Evolutionary conservation across 768 basidiomycete species (phyloP), one percentile per base, ranked within the genome.

Genomic region (Auricularia cornea): DNA sequence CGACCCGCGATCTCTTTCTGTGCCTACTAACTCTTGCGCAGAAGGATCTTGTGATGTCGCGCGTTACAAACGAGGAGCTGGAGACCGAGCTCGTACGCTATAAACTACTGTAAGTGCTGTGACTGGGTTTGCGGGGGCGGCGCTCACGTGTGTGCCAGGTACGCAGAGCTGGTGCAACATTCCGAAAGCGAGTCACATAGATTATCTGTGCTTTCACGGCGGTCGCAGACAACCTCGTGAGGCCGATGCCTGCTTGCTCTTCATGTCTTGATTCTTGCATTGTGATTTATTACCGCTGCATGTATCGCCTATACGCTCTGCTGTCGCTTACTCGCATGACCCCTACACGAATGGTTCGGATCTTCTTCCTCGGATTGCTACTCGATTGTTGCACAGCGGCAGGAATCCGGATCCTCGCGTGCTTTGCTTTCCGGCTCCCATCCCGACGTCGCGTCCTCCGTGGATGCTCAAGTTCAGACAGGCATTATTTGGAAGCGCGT

Each of bases 81-180:
- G 97, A 98, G 73, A 83, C 86, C 63, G 93, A 98, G 73, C 83
- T 99, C 20, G 95, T 99, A 41, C 86, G 90, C 48, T 98, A 97
- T 77, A 97, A 97, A 76, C 78, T 97, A 54, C 72, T 96, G 91
- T 94, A 69, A 72, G 89, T 78, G 8, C n/a, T 3, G 32, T 20
- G 1, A 54, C 16, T 29, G 12, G 51, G 30, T 10, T 23, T 23
- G 11, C 40, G 60, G 18, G 59, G 2, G 0, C 35, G 35, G 16
- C 35, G 35, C 26, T 35, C 23, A 16, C 23, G 65, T 14, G 28
- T 41, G 4, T 59, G 10, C 35, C 61, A 83, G 82, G 57, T 84
- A 84, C 66, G 83, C 90, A 16, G 90, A 92, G 74, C 84, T 88
- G 14, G 89, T 90, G 81, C 90, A 92, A 69, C 80, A 83, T 11